Percentiles rank a stretch among this genome's conserved stretches.
Evolutionary conservation across 2,329 filamentous ascomycete species (phyloP).

Genomic region (Botrytis medusae): DNA sequence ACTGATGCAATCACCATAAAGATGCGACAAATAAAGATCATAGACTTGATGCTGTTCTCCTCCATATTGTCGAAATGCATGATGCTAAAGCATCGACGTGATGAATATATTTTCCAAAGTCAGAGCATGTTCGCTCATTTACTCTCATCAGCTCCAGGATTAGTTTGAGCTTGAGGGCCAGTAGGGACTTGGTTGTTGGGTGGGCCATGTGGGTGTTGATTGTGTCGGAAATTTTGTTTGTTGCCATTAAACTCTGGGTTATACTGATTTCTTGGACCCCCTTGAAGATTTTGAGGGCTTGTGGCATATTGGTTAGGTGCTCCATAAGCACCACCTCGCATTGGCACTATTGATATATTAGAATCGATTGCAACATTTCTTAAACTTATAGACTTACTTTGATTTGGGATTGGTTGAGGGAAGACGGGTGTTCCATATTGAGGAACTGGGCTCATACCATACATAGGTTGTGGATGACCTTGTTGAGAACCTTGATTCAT

Average conservation of each 20-base stretch:
- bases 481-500: constrained; percentile 91
- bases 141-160: constrained; percentile 47
- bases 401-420: constrained; percentile 66
- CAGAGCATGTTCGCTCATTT: constrained; percentile 44
- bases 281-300: constrained; percentile 58
- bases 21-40: constrained; percentile 33
- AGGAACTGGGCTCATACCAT: constrained; percentile 66
- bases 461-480: constrained; percentile 67
- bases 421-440: constrained; percentile 62
- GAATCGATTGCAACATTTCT: constrained; percentile 41
- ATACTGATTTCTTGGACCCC: constrained; percentile 54
- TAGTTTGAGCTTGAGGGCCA: constrained; percentile 42
- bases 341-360: constrained; percentile 51
- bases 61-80: constrained; percentile 31
- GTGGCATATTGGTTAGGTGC: constrained; percentile 63
- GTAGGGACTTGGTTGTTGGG: constrained; percentile 41
- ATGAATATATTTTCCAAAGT: constrained; percentile 26
- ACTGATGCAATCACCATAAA: constrained; percentile 36
- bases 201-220: constrained; percentile 44
- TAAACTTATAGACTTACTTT: constrained; percentile 57
- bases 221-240: constrained; percentile 49
- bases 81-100: constrained; percentile 39
- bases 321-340: constrained; percentile 58
- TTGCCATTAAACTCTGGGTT: constrained; percentile 55
- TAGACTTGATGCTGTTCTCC: constrained; percentile 29